These are phyloP conservation scores for Amoebophrya sp. DNA, from an alignment of 169 alveolate species.

Conservation along the genomic window DNA sequence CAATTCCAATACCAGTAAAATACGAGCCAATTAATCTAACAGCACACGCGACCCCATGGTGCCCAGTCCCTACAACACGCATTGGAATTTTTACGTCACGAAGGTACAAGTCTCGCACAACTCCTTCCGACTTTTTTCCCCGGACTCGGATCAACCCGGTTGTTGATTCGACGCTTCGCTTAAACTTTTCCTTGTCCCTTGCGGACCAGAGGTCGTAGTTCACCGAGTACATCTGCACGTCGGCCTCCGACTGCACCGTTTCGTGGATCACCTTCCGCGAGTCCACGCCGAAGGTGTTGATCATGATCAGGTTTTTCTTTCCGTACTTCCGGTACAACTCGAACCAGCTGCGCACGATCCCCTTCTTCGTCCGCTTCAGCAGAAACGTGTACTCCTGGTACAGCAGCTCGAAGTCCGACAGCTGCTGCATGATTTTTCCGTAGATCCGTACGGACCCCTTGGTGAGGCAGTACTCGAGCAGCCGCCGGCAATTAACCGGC, in stretches of 20 bases:
- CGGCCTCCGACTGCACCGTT: background rate
- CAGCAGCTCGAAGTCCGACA: background rate
- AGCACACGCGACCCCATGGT: too few relatives aligned
- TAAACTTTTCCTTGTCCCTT: too few relatives aligned
- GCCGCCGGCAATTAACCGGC: background rate
- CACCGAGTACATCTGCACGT: background rate
- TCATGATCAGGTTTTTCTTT: background rate
- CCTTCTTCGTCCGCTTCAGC: background rate
- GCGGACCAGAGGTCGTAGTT: background rate
- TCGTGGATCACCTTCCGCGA: background rate
- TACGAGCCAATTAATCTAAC: too few relatives aligned
- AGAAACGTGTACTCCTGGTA: background rate
- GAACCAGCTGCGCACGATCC: background rate
- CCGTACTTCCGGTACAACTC: background rate
- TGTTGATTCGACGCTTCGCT: too few relatives aligned
- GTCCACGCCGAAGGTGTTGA: constrained; percentile 1
- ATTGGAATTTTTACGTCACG: too few relatives aligned
- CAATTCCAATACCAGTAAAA: too few relatives aligned
- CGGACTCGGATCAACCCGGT: too few relatives aligned
- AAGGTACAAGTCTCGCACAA: too few relatives aligned
- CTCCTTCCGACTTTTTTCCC: too few relatives aligned
- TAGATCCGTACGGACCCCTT: background rate
- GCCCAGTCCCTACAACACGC: too few relatives aligned
- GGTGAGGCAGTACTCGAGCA: background rate
- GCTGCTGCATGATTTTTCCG: background rate